These are phyloP conservation scores for Albugo laibachii DNA, from an alignment of 352 stramenopile genomes.

Conservation along the genomic window DNA sequence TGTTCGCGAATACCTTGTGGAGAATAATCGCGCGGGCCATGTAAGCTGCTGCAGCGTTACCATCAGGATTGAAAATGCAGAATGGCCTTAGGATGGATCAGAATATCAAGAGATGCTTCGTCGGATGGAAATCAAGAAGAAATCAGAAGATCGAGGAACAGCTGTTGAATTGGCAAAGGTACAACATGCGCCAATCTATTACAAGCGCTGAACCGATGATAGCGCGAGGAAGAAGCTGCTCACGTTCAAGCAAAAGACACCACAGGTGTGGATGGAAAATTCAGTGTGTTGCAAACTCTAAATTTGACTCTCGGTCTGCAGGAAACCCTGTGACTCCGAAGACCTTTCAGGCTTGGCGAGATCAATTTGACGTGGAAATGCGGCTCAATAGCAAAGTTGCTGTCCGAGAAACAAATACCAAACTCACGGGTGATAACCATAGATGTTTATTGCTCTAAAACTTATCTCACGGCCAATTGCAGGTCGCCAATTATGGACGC, in stretches of 20 bases:
- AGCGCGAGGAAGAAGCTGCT: neutral
- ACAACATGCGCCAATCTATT: neutral
- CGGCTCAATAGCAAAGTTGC: conserved; percentile 13
- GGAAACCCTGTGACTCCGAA: conserved; percentile 66
- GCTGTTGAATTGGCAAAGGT: conserved; percentile 15
- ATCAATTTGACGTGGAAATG: conserved; percentile 55
- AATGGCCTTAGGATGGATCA: conserved; percentile 35
- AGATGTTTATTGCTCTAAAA: conserved; percentile 1
- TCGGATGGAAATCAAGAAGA: conserved; percentile 60
- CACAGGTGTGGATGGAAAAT: neutral
- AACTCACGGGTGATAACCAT: conserved; percentile 36
- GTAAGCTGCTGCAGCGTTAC: conserved; percentile 9
- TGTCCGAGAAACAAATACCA: conserved; percentile 20
- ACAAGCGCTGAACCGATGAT: neutral
- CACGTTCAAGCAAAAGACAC: neutral
- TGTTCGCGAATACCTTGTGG: conserved; percentile 66
- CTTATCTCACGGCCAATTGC: neutral
- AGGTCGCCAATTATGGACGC: conserved; percentile 50
- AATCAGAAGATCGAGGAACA: conserved; percentile 49
- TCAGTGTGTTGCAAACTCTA: too few relatives aligned
- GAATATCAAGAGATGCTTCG: conserved; percentile 81
- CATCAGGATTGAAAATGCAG: neutral
- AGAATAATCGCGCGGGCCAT: conserved; percentile 75
- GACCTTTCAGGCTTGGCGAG: conserved; percentile 48
- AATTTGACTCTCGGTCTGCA: conserved; percentile 1